A percentile compares a stretch with the other conserved stretches of the same genome.
These are phyloP conservation scores for Umbelopsis vinacea DNA, from an alignment of 192 early-diverging fungal species.

Conservation along the genomic window DNA sequence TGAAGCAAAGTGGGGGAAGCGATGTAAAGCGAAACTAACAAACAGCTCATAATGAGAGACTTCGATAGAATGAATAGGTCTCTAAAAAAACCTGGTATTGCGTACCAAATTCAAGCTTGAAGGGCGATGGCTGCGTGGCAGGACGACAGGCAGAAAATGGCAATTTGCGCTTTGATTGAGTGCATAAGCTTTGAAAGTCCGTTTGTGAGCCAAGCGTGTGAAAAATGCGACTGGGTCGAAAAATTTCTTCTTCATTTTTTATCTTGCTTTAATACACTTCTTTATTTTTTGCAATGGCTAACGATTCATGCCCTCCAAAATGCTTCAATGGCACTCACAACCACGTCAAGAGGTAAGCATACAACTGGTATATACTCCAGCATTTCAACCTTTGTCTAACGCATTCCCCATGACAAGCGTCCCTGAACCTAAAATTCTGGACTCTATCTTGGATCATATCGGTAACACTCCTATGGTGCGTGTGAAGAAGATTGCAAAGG, in stretches of 20 bases:
- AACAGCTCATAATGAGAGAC: no score
- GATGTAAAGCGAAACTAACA: no score
- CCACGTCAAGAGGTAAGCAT: slow-evolving; percentile 9
- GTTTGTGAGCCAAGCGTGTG: slow-evolving; percentile 9
- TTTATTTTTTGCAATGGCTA: neutral
- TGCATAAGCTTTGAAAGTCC: neutral
- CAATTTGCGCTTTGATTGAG: neutral
- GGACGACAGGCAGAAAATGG: neutral
- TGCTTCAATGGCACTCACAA: neutral
- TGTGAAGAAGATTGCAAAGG: slow-evolving; percentile 84
- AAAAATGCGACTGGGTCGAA: neutral
- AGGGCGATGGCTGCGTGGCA: no score
- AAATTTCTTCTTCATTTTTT: slow-evolving; percentile 7
- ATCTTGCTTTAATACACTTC: neutral
- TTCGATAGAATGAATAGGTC: no score
- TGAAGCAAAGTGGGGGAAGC: no score
- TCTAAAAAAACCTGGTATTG: no score
- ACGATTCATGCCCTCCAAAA: neutral
- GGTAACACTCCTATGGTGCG: slow-evolving; percentile 96
- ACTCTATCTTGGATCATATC: slow-evolving; percentile 93
- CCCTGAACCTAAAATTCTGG: slow-evolving; percentile 80
- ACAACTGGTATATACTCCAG: neutral
- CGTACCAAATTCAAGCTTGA: neutral
- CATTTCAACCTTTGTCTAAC: neutral
- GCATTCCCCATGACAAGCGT: slow-evolving; percentile 21